Conservation (phyloP, 192 early-diverging fungal species). For the Kickxella alabastrina region DNA sequence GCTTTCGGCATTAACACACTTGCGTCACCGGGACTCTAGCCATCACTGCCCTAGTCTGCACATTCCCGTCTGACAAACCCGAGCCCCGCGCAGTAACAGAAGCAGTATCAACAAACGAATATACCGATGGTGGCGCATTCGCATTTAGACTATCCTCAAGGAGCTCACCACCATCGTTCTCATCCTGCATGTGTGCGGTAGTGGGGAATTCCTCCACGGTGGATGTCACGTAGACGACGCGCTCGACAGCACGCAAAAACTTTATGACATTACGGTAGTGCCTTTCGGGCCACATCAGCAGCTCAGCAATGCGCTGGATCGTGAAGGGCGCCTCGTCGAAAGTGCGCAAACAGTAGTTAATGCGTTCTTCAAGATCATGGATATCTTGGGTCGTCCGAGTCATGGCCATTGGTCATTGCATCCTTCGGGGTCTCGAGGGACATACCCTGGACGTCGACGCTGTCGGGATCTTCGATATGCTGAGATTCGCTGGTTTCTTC, state of each 20-base stretch:
- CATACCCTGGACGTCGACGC: background rate
- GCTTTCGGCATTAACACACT: too few relatives aligned
- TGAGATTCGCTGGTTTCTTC: background rate
- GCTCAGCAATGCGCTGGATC: constrained; percentile 47
- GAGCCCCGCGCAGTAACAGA: too few relatives aligned
- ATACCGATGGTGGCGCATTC: background rate
- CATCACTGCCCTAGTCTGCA: constrained; percentile 9
- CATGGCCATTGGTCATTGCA: background rate
- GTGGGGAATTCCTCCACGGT: constrained; percentile 47
- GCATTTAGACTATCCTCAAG: constrained; percentile 9
- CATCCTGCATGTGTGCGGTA: background rate
- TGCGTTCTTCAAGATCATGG: constrained; percentile 36
- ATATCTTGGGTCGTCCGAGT: constrained; percentile 16
- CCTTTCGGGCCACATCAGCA: constrained; percentile 36
- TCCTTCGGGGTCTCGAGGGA: background rate
- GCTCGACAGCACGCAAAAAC: constrained; percentile 43
- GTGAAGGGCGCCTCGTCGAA: constrained; percentile 51
- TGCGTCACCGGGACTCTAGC: background rate
- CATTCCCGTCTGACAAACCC: too few relatives aligned
- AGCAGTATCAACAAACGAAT: background rate
- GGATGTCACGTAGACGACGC: constrained; percentile 46
- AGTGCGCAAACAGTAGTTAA: constrained; percentile 36
- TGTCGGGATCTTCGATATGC: constrained; percentile 2
- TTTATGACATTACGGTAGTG: constrained; percentile 44
- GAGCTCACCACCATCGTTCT: background rate